Percentiles rank a stretch among this genome's conserved stretches.
Evolutionary conservation across 2,329 filamentous ascomycete species (phyloP).

Genomic region (Diaporthe australafricana): DNA sequence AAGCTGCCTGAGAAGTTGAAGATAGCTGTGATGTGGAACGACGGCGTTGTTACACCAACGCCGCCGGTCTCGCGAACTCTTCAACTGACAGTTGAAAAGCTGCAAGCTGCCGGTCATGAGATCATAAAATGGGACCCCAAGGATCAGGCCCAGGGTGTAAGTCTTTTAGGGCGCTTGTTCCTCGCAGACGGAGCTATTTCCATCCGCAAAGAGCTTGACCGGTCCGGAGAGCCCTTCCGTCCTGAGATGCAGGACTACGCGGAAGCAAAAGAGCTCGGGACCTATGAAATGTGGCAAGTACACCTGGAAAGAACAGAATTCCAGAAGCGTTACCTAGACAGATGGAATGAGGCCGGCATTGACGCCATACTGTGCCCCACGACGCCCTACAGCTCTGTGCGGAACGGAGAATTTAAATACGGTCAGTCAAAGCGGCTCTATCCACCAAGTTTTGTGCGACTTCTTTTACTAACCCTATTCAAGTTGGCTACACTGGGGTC

Average conservation of each 20-base stretch:
- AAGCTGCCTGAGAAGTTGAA: constrained; percentile 55
- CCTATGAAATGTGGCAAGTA: constrained; percentile 60
- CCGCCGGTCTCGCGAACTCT: constrained; percentile 73
- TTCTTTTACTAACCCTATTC: background rate
- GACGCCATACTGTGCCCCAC: constrained; percentile 73
- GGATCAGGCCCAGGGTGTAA: constrained; percentile 53
- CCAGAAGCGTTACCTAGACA: constrained; percentile 58
- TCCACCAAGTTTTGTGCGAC: background rate
- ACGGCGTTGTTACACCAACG: constrained; percentile 73
- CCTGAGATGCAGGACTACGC: constrained; percentile 51
- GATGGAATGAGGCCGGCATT: constrained; percentile 55
- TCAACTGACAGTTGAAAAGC: constrained; percentile 53
- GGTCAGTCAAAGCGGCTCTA: constrained; percentile 44
- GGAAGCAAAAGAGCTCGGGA: constrained; percentile 51
- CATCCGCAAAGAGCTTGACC: constrained; percentile 52
- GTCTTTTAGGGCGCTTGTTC: constrained; percentile 58
- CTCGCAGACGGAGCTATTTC: constrained; percentile 59
- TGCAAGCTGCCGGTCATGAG: constrained; percentile 60
- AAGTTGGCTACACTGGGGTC: constrained; percentile 61
- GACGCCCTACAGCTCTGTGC: constrained; percentile 56
- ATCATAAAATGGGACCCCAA: constrained; percentile 62
- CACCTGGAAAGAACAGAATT: constrained; percentile 57
- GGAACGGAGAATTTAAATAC: constrained; percentile 57
- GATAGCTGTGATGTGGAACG: constrained; percentile 73
- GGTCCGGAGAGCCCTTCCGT: constrained; percentile 56